Percentiles rank a stretch among this genome's conserved stretches.
Evolutionary conservation across 2,329 filamentous ascomycete genomes (phyloP).

Genomic region (Fusarium torulosum): DNA sequence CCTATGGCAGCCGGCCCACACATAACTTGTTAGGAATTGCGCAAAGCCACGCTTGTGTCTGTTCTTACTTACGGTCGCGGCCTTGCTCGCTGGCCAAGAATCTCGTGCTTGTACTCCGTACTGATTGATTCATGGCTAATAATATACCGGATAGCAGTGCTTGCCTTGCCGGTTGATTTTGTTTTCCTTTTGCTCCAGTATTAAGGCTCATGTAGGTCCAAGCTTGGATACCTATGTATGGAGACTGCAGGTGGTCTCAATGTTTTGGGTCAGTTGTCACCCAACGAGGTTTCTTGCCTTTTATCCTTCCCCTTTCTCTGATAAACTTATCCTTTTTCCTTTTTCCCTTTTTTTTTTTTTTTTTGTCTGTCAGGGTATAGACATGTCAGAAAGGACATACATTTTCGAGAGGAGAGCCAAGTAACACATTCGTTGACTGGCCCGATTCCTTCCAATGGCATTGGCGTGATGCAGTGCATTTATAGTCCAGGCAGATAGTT

Average conservation of each 20-base stretch:
- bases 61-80: not conserved
- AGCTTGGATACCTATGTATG: too few species aligned
- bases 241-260: too few species aligned
- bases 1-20: slow-evolving; percentile 20
- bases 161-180: slow-evolving; percentile 2
- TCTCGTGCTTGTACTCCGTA: slow-evolving; percentile 13
- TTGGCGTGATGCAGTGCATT: slow-evolving; percentile 18
- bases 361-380: slow-evolving; percentile 11
- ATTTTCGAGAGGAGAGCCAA: slow-evolving; percentile 24
- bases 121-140: slow-evolving; percentile 3
- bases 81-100: not conserved
- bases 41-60: slow-evolving; percentile 18
- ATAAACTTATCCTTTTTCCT: too few species aligned
- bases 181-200: not conserved
- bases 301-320: slow-evolving; percentile 5
- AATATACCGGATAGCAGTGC: not conserved
- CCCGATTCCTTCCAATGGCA: slow-evolving; percentile 25
- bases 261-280: not conserved
- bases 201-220: slow-evolving; percentile 4
- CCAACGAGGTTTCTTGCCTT: not conserved
- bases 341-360: slow-evolving; percentile 12
- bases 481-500: slow-evolving; percentile 17
- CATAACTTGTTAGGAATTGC: slow-evolving; percentile 19
- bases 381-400: slow-evolving; percentile 36
- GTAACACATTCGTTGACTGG: slow-evolving; percentile 23